Evolutionary conservation across 495 filamentous ascomycete species (phyloP).

Genomic region (Lasiosphaeria ovina): DNA sequence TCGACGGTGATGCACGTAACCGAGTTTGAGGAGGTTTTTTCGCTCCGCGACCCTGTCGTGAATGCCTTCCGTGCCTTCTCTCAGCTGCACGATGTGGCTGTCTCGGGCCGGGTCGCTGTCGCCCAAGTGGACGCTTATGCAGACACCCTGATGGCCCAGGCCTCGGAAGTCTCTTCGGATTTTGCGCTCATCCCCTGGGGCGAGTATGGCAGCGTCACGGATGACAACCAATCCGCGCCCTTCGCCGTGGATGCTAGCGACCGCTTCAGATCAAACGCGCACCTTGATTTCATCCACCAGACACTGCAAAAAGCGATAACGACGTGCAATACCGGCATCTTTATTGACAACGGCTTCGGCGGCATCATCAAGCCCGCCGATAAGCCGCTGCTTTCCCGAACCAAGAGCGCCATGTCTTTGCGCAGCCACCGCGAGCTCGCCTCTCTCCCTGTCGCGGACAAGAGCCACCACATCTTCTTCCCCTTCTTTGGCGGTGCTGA

Average conservation of each 20-base stretch:
- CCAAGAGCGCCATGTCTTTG: slow-evolving; percentile 58
- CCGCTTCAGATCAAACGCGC: slow-evolving; percentile 50
- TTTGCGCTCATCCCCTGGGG: slow-evolving; percentile 90
- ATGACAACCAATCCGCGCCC: slow-evolving; percentile 48
- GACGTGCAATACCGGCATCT: slow-evolving; percentile 69
- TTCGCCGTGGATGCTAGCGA: slow-evolving; percentile 40
- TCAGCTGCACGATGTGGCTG: slow-evolving; percentile 77
- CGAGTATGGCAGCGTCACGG: slow-evolving; percentile 71
- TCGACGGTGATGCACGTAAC: slow-evolving; percentile 95
- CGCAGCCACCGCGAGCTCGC: slow-evolving; percentile 48
- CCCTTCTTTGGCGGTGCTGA: slow-evolving; percentile 85
- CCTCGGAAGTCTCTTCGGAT: slow-evolving; percentile 67
- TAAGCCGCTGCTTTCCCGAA: slow-evolving; percentile 39
- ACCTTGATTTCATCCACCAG: slow-evolving; percentile 65
- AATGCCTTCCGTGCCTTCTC: slow-evolving; percentile 91
- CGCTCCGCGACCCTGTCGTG: slow-evolving; percentile 78
- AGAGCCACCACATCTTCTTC: slow-evolving; percentile 81
- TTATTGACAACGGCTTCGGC: slow-evolving; percentile 74
- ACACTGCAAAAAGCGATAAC: slow-evolving; percentile 54
- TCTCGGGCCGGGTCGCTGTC: slow-evolving; percentile 75
- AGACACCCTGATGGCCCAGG: slow-evolving; percentile 66
- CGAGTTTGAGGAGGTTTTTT: slow-evolving; percentile 69
- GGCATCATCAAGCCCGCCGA: slow-evolving; percentile 40
- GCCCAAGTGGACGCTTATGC: slow-evolving; percentile 76
- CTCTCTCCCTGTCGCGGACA: slow-evolving; percentile 53